Base-by-base conservation (phyloP, 176 grass and related monocot species). In the Carex littledalei region DNA sequence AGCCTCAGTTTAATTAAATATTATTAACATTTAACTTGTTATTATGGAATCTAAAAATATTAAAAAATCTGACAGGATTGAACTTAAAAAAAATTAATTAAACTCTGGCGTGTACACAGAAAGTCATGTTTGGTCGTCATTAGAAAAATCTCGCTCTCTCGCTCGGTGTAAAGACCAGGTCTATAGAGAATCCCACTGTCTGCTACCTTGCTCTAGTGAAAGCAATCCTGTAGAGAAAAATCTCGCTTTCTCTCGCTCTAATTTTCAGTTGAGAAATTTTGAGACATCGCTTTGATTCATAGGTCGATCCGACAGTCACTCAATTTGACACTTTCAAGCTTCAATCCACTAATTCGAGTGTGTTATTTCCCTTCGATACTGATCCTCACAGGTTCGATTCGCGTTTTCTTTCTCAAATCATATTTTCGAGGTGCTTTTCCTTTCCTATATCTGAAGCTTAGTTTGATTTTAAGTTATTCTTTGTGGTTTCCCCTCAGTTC, bases 351-450 rank as follows among this genome's bases (percentile, higher is more conserved):
- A 18, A 58, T 20, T 61, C 73, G 60, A 37, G 77, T 9, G 77
- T 20, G 77, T 12, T 41, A 1, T 39, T 81, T 62, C 15, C 78
- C 26, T 59, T 31, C 9, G 8, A 39, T n/a, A 41, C 24, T 11
- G 14, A 58, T 41, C 77, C 54, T 58, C 52, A 35, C 54, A 60
- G 29, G 78, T 63, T 81, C 10, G 78, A 60, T 81, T 63, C 16
- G 34, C 4, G 17, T 81, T 63, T 37, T 13, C 22, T 80, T 21
- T 37, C 20, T 58, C 17, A 59, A 81, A 81, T 81, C 78, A 31
- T 81, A 8, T 37, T 59, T 81, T 81, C 58, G 78, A 81, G 78
- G 54, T 81, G 55, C 18, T 81, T 71, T 71, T 71, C 67, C 34
- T n/a, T 45, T 41, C 6, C 17, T 20, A 43, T 71, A 43, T 62